Evolutionary conservation across 305 asterid genomes (phyloP).

Genomic region (Stenogyne calaminthoides): DNA sequence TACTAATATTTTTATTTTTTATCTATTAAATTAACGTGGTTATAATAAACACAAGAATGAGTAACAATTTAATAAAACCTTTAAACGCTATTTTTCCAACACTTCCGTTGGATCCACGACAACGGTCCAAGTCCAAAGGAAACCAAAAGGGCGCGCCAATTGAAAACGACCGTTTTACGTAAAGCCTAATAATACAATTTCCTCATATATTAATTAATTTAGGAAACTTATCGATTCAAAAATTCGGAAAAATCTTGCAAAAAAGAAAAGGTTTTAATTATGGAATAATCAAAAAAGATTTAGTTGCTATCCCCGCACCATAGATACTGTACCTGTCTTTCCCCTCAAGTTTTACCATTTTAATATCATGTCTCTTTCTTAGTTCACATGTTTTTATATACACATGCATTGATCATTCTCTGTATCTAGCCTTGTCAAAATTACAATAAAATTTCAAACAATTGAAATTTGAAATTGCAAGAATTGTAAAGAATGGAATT

Average conservation of each 20-base stretch:
- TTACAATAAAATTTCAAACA: too few relatives aligned
- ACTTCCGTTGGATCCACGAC: too few relatives aligned
- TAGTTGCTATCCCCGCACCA: neutral
- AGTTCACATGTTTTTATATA: neutral
- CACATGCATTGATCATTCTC: too few relatives aligned
- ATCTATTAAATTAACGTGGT: too few relatives aligned
- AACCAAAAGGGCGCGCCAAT: too few relatives aligned
- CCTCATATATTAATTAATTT: neutral
- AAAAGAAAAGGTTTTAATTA: neutral
- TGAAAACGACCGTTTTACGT: slow-evolving; percentile 16
- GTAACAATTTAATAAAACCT: too few relatives aligned
- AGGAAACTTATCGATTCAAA: neutral
- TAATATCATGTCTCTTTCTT: neutral
- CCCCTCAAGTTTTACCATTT: neutral
- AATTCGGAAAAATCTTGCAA: neutral
- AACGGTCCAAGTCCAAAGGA: too few relatives aligned
- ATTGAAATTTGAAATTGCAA: neutral
- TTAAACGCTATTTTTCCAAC: too few relatives aligned
- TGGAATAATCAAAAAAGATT: neutral
- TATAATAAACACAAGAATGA: too few relatives aligned
- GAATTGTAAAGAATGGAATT: neutral
- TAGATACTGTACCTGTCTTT: neutral
- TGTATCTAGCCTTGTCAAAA: too few relatives aligned
- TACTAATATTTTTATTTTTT: too few relatives aligned
- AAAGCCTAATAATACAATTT: neutral